A percentile compares a stretch with the other conserved stretches of the same genome.
Conservation (phyloP, 805 yeast genomes). For the Saturnispora zaruensis region DNA sequence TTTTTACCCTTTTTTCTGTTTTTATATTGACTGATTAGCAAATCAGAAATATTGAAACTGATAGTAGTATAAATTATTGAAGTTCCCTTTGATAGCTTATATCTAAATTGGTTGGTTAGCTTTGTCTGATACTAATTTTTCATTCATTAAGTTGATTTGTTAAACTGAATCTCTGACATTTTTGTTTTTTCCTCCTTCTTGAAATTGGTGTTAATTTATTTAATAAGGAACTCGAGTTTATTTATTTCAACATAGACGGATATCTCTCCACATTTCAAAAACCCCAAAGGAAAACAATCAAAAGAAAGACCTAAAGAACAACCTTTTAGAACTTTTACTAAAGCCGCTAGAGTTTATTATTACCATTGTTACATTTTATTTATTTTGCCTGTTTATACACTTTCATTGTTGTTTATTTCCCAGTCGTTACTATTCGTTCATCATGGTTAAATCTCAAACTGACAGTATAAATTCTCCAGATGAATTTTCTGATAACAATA, state of each 20-base stretch:
- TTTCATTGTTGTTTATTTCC: background rate
- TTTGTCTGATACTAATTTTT: background rate
- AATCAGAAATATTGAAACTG: background rate
- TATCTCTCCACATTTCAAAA: constrained; percentile 28
- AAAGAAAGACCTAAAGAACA: background rate
- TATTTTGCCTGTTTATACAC: background rate
- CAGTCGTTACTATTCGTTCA: constrained; percentile 2
- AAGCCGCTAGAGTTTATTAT: background rate
- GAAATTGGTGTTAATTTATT: constrained; percentile 18
- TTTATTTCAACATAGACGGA: constrained; percentile 27
- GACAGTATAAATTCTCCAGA: constrained; percentile 13
- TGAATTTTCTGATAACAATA: constrained; percentile 16
- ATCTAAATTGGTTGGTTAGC: background rate
- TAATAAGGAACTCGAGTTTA: constrained; percentile 19
- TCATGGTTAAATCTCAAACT: constrained; percentile 11
- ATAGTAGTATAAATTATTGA: background rate
- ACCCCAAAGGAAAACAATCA: constrained; percentile 5
- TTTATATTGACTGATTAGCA: background rate
- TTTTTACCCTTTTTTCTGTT: background rate
- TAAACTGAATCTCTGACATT: background rate
- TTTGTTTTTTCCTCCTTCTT: constrained; percentile 7
- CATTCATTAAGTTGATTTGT: constrained; percentile 7
- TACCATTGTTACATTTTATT: background rate
- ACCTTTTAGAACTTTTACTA: background rate
- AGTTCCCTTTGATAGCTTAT: background rate